Evolutionary conservation across 1,284 basidiomycete genomes (phyloP).

Genomic region (Melanopsichium pennsylvanicum): DNA sequence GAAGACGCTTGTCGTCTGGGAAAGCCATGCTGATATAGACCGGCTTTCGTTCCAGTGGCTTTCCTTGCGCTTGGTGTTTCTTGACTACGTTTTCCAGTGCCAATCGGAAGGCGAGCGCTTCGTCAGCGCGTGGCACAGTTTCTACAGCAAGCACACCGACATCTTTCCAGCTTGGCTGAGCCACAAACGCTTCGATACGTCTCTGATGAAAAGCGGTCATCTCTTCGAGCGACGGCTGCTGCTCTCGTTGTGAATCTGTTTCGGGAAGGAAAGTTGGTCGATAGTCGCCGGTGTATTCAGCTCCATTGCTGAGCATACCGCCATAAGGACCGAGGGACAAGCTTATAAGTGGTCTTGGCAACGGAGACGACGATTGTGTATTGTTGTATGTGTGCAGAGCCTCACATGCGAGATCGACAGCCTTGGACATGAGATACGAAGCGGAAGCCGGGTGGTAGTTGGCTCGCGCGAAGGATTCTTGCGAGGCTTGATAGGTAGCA

Average conservation of each 20-base stretch:
- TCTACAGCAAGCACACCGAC: slow-evolving; percentile 57
- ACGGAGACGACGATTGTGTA: background rate
- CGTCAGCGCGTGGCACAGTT: slow-evolving; percentile 56
- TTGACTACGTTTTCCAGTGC: slow-evolving; percentile 40
- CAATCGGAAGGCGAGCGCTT: slow-evolving; percentile 49
- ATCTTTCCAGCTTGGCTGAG: slow-evolving; percentile 30
- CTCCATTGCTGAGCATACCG: slow-evolving; percentile 52
- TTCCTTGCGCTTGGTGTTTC: slow-evolving; percentile 15
- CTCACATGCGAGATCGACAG: slow-evolving; percentile 48
- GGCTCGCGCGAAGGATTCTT: slow-evolving; percentile 43
- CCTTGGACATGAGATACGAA: slow-evolving; percentile 44
- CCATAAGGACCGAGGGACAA: slow-evolving; percentile 58
- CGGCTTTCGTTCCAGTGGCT: slow-evolving; percentile 34
- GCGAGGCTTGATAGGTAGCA: slow-evolving; percentile 56
- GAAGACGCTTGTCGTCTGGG: slow-evolving; percentile 40
- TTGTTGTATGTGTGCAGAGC: slow-evolving; percentile 24
- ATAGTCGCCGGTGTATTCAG: slow-evolving; percentile 59
- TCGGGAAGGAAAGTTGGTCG: slow-evolving; percentile 28
- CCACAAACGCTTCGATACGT: slow-evolving; percentile 36
- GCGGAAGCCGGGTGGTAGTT: slow-evolving; percentile 31
- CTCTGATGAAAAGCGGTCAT: slow-evolving; percentile 51
- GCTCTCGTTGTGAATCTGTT: slow-evolving; percentile 20
- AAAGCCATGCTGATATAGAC: slow-evolving; percentile 52
- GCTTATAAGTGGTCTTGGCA: slow-evolving; percentile 37
- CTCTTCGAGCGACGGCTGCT: slow-evolving; percentile 35